Conservation (phyloP, 352 stramenopile species). For the Globisporangium irregulare region DNA sequence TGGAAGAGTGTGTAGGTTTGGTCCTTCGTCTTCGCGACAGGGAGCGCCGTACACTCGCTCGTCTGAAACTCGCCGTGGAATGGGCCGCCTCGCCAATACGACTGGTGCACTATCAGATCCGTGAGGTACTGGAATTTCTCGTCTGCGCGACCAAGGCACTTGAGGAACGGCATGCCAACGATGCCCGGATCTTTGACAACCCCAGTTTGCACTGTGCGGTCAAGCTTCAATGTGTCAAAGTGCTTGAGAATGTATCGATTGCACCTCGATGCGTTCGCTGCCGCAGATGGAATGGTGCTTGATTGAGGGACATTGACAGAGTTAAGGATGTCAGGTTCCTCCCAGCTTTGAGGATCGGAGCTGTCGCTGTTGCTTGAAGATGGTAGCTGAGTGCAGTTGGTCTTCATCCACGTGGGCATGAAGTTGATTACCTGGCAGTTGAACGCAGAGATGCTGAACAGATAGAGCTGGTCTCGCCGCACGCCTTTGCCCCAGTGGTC, state of each 20-base stretch:
- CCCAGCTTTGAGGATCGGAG: constrained; percentile 1
- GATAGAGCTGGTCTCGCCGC: constrained; percentile 22
- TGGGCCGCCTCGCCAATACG: constrained; percentile 28
- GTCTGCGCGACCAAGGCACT: constrained; percentile 22
- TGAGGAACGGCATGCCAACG: constrained; percentile 23
- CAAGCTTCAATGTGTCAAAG: constrained; percentile 19
- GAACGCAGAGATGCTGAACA: constrained; percentile 34
- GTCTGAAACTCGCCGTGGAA: constrained; percentile 32
- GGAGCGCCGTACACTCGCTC: constrained; percentile 24
- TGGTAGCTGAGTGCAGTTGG: constrained; percentile 11
- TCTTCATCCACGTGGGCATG: constrained; percentile 20
- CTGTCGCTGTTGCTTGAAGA: background rate
- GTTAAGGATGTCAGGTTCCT: constrained; percentile 4
- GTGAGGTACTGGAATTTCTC: constrained; percentile 24
- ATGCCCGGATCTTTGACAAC: constrained; percentile 24
- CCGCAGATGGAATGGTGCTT: background rate
- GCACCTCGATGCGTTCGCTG: constrained; percentile 23
- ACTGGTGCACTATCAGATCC: constrained; percentile 27
- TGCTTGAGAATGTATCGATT: constrained; percentile 28
- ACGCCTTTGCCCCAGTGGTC: constrained; percentile 28
- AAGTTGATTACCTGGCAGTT: constrained; percentile 36
- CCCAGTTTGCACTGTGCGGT: constrained; percentile 19
- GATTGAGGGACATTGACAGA: constrained; percentile 5
- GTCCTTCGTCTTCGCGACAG: constrained; percentile 8
- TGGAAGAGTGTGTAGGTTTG: constrained; percentile 21